Evolutionary conservation across 139 green algal species (phyloP).

Genomic region (Chlamydomonas asymmetrica): DNA sequence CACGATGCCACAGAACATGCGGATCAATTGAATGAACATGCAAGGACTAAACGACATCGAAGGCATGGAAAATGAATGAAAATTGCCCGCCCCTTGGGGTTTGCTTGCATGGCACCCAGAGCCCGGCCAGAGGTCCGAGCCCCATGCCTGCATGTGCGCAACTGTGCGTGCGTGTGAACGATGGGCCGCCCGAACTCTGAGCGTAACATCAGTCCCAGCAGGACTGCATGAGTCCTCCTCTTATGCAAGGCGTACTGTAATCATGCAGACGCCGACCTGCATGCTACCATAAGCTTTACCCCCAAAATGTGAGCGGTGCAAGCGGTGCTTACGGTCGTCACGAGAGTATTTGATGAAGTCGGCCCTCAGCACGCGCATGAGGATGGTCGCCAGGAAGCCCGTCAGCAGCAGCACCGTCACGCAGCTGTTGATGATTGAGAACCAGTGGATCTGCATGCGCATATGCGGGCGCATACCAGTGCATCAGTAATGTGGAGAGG

Average conservation of each 20-base stretch:
- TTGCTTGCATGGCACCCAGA: too few relatives aligned
- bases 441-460: slow-evolving; percentile 87
- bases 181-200: too few relatives aligned
- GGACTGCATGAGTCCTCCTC: too few relatives aligned
- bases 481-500: too few relatives aligned
- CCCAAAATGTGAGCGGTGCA: background rate
- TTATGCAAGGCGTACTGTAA: too few relatives aligned
- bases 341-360: slow-evolving; percentile 86
- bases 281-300: background rate
- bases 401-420: slow-evolving; percentile 92
- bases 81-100: too few relatives aligned
- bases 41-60: background rate
- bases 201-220: too few relatives aligned
- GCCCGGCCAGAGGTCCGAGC: too few relatives aligned
- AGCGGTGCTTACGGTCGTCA: slow-evolving; percentile 52
- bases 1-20: background rate
- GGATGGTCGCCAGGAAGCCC: slow-evolving; percentile 90
- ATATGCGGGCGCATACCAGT: too few relatives aligned
- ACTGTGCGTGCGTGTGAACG: too few relatives aligned
- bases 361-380: slow-evolving; percentile 85
- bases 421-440: slow-evolving; percentile 91
- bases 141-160: too few relatives aligned
- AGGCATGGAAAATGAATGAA: too few relatives aligned
- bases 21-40: background rate
- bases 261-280: background rate